Evolutionary conservation across 1,284 basidiomycete genomes (phyloP), one percentile per base, ranked within the genome.

Genomic region (Ganoderma lucidum): DNA sequence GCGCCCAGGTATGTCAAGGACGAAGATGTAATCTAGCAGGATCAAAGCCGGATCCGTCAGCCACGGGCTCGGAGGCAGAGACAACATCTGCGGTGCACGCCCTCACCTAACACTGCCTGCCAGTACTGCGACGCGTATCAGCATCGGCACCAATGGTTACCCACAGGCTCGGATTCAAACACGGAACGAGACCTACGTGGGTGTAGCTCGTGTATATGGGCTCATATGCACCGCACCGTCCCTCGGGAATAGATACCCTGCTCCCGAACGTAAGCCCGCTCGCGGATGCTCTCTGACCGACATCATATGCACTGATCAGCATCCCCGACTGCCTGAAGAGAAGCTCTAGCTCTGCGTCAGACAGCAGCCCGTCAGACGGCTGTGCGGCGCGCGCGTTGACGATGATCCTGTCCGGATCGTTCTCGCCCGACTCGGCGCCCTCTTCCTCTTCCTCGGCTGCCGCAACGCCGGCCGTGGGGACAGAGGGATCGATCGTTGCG

Each of bases 121-220:
- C 94, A 97, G 76, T 88, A 91, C 80, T 92, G 86, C 1, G 8
- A 59, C 58, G 37, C 30, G 39, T 28, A 39, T 44, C 45, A 53
- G 30, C 60, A 44, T 32, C 30, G 37, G 9, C 56, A 64, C 14
- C 39, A 9, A 60, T 28, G 19, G 12, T 14, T n/a, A 23, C 48
- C 23, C n/a, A 28, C 23, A 53, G 48, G 14, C 6, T 17, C 28
- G 14, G 14, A 4, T 41, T 23, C 5, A 59, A 15, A 17, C 12
- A 37, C 17, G 35, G 14, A 37, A n/a, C 0, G 23, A 42, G 41
- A 70, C 78, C 64, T 72, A 80, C 78, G 68, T 80, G 76, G 14
- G 94, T 93, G 76, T 90, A 95, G 76, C 90, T 93, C 53, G 94
- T 94, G 83, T 89, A 95, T 78, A 88, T 85, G 6, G 96, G 95